Conservation (phyloP, 2,329 filamentous ascomycete species). For the Neopestalotiopsis sp. region DNA sequence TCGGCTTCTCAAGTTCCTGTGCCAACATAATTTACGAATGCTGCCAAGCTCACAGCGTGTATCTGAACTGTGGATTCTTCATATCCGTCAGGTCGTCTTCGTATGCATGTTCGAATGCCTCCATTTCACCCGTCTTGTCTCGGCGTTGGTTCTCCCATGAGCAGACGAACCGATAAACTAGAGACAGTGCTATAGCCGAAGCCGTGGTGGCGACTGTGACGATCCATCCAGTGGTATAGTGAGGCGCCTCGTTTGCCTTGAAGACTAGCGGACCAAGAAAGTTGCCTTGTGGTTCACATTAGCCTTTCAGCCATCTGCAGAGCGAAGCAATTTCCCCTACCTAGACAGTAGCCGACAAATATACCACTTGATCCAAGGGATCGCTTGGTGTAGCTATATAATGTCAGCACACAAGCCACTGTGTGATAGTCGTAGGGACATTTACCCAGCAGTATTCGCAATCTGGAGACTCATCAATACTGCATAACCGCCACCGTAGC, state of each 20-base stretch:
- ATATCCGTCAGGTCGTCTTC: slow-evolving; percentile 2
- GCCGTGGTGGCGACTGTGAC: background rate
- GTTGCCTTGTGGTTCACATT: background rate
- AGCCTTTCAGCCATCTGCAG: background rate
- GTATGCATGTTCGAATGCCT: slow-evolving; percentile 2
- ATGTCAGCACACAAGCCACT: background rate
- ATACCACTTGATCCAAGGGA: slow-evolving; percentile 1
- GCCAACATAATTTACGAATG: background rate
- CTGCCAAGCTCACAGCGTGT: background rate
- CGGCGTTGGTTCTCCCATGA: background rate
- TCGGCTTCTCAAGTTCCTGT: background rate
- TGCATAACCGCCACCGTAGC: background rate
- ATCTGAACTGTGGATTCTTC: slow-evolving; percentile 5
- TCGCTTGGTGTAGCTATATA: background rate
- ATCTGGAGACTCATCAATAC: slow-evolving; percentile 4
- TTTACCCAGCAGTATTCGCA: slow-evolving; percentile 4
- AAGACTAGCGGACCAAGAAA: slow-evolving; percentile 1
- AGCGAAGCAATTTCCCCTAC: background rate
- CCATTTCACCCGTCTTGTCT: background rate
- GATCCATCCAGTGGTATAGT: slow-evolving; percentile 5
- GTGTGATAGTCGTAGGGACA: background rate
- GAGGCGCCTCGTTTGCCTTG: slow-evolving; percentile 1
- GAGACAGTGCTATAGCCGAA: background rate
- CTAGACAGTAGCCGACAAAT: slow-evolving; percentile 2
- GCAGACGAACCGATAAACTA: background rate